Evolutionary conservation across 768 basidiomycete species (phyloP).

Genomic region (Podaxis carcinomalis): DNA sequence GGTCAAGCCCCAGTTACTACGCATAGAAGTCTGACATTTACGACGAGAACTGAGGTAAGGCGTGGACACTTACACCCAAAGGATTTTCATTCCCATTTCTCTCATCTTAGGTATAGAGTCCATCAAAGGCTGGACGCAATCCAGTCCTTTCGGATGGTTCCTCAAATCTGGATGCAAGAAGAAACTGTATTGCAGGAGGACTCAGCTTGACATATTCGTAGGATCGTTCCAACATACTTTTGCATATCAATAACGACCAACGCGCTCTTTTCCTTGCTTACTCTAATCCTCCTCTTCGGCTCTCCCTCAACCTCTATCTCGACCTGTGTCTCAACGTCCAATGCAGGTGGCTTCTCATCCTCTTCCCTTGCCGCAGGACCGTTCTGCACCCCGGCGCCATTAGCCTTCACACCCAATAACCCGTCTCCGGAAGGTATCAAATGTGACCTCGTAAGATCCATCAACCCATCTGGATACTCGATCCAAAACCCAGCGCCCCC

Average conservation of each 20-base stretch:
- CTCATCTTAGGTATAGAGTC: constrained; percentile 45
- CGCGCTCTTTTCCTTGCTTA: constrained; percentile 46
- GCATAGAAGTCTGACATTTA: background rate
- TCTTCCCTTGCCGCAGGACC: constrained; percentile 3
- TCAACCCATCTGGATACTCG: constrained; percentile 60
- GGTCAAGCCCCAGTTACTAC: constrained; percentile 73
- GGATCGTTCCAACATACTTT: constrained; percentile 41
- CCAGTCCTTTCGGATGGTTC: constrained; percentile 49
- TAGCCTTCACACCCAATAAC: background rate
- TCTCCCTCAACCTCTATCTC: constrained; percentile 54
- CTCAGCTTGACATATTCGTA: background rate
- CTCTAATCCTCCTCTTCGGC: constrained; percentile 36
- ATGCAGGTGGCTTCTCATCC: constrained; percentile 22
- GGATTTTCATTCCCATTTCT: constrained; percentile 46
- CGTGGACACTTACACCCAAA: constrained; percentile 52
- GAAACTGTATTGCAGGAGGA: constrained; percentile 33
- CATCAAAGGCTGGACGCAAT: constrained; percentile 52
- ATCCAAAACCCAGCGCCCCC: constrained; percentile 53
- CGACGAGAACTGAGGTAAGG: background rate
- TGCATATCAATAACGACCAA: constrained; percentile 73
- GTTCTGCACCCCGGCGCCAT: background rate
- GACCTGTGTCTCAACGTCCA: constrained; percentile 31
- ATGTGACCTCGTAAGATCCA: constrained; percentile 52
- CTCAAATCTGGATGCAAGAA: constrained; percentile 62
- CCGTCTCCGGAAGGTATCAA: constrained; percentile 28